These are phyloP conservation scores for Cryptococcus jaspeensis DNA, from an alignment of 1,284 basidiomycete genomes.

Conservation along the genomic window DNA sequence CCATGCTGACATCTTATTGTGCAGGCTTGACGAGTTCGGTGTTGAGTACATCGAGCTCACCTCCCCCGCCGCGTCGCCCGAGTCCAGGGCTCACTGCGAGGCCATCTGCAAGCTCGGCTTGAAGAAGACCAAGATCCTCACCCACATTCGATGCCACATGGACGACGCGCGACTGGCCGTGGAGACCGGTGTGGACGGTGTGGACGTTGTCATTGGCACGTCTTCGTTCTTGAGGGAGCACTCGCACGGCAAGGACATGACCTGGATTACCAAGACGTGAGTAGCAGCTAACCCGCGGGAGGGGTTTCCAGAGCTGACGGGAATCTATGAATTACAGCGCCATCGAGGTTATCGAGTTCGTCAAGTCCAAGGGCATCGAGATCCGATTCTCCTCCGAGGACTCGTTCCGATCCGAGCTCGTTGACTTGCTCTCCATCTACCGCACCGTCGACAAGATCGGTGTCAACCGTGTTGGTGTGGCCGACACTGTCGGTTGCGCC, in stretches of 20 bases:
- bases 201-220: slow-evolving; percentile 98
- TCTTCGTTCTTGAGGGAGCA: slow-evolving; percentile 99
- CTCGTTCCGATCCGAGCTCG: slow-evolving; percentile 98
- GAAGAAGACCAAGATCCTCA: slow-evolving; percentile 79
- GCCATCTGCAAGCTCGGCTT: slow-evolving; percentile 99
- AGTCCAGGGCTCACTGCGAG: slow-evolving; percentile 92
- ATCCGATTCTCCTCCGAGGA: slow-evolving; percentile 99
- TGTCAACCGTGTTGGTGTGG: slow-evolving; percentile 98
- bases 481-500: slow-evolving; percentile 98
- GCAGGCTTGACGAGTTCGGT: slow-evolving; percentile 84
- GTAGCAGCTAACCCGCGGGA: slow-evolving; percentile 4
- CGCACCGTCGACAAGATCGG: slow-evolving; percentile 99
- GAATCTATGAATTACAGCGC: slow-evolving; percentile 48
- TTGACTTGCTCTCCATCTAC: slow-evolving; percentile 98
- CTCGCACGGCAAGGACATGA: slow-evolving; percentile 99
- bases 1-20: not conserved
- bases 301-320: not conserved
- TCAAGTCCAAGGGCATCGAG: slow-evolving; percentile 99
- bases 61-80: slow-evolving; percentile 95
- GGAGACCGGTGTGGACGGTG: slow-evolving; percentile 98
- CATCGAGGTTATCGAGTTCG: slow-evolving; percentile 98
- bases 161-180: slow-evolving; percentile 98
- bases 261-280: slow-evolving; percentile 93
- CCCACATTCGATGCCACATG: slow-evolving; percentile 99
- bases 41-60: slow-evolving; percentile 99